Evolutionary conservation across 148 eudicot genomes (phyloP).

Genomic region (Silene uniflora): DNA sequence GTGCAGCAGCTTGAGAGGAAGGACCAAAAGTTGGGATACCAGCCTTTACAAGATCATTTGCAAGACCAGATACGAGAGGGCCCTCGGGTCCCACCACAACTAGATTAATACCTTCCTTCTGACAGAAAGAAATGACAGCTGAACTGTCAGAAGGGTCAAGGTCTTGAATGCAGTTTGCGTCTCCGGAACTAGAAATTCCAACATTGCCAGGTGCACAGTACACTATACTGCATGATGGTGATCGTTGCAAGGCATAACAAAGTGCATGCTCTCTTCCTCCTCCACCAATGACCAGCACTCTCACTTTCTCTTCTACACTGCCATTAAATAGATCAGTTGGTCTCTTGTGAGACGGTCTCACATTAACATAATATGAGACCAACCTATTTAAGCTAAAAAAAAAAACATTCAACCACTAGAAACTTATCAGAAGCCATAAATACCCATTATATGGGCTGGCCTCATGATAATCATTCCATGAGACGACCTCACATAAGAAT

Average conservation of each 20-base stretch:
- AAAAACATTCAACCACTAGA: too few species aligned
- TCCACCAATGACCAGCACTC: slow-evolving; percentile 84
- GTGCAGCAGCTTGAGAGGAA: slow-evolving; percentile 85
- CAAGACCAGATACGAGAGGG: slow-evolving; percentile 94
- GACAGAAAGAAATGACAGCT: slow-evolving; percentile 70
- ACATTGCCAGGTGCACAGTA: slow-evolving; percentile 93
- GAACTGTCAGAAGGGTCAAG: slow-evolving; percentile 62
- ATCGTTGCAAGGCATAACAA: slow-evolving; percentile 70
- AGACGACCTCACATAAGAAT: too few species aligned
- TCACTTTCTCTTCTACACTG: slow-evolving; percentile 54
- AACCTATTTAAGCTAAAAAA: too few species aligned
- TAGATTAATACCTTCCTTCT: slow-evolving; percentile 52
- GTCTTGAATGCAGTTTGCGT: slow-evolving; percentile 67
- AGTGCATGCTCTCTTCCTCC: slow-evolving; percentile 98
- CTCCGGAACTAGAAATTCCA: slow-evolving; percentile 76
- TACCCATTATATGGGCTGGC: too few species aligned
- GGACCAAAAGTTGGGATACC: slow-evolving; percentile 93
- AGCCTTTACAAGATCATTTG: slow-evolving; percentile 67
- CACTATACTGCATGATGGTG: slow-evolving; percentile 62
- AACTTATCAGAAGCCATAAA: too few species aligned
- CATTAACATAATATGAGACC: too few species aligned
- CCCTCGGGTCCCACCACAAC: slow-evolving; percentile 97
- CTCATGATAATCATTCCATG: too few species aligned
- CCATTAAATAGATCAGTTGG: slow-evolving; percentile 7
- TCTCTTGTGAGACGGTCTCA: too few species aligned